These are phyloP conservation scores for Aristolochia californica DNA, from an alignment of 164 flowering plant genomes.

Conservation along the genomic window DNA sequence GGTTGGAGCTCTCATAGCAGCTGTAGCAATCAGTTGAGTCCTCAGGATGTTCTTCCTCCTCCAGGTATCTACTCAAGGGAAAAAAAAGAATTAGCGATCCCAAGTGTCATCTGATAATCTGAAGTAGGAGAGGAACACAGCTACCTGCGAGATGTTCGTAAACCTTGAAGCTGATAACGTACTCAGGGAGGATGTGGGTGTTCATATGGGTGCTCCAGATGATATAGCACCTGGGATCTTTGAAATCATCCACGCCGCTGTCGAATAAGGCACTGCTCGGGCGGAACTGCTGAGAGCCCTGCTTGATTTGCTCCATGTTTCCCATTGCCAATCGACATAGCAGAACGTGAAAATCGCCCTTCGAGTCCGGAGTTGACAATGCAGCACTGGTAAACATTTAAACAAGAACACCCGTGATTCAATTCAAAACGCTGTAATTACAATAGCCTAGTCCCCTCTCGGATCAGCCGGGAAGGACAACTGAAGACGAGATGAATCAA, in stretches of 20 bases:
- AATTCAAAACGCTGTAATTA: too few relatives aligned
- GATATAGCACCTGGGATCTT: constrained; percentile 36
- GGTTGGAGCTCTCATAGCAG: too few relatives aligned
- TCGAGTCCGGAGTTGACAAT: constrained; percentile 23
- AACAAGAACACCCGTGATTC: too few relatives aligned
- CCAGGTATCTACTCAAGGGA: too few relatives aligned
- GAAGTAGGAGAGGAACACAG: too few relatives aligned
- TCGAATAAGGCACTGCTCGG: constrained; percentile 39
- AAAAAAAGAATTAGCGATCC: too few relatives aligned
- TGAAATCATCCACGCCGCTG: constrained; percentile 45
- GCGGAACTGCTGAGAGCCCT: constrained; percentile 29
- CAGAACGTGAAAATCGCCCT: constrained; percentile 40
- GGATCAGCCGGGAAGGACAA: too few relatives aligned
- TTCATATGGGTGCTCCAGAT: constrained; percentile 47
- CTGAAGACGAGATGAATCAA: too few relatives aligned
- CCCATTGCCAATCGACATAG: constrained; percentile 54
- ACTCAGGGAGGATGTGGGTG: constrained; percentile 43
- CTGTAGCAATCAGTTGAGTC: too few relatives aligned
- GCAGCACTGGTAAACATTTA: constrained; percentile 35
- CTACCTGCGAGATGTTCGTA: background rate
- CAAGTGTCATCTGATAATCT: too few relatives aligned
- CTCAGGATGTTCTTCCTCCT: too few relatives aligned
- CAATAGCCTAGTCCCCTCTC: too few relatives aligned
- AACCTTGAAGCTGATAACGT: constrained; percentile 40
- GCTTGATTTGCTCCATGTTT: constrained; percentile 32